Base-by-base conservation (phyloP, 352 stramenopile genomes). In the Blastocystis sp. region DNA sequence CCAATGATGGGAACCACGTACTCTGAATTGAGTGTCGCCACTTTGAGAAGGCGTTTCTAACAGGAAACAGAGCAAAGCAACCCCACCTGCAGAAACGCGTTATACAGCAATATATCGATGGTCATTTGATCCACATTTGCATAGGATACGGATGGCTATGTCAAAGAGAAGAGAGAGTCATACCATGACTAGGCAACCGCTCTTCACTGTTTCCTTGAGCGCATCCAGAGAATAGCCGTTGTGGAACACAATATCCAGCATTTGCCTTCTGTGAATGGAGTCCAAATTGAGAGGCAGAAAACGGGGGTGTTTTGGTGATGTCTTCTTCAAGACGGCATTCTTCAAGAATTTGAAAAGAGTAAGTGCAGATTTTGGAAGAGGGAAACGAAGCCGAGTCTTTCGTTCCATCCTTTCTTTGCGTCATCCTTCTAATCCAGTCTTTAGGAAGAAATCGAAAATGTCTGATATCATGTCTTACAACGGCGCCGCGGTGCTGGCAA, bases 401-500 rank as follows among this genome's bases (percentile, higher is more conserved):
- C 16, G 45, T 55, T 55, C 45, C 16, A 16, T 55, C 16, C 45
- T 16, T 16, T 16, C 6, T 55, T n/a, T n/a, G n/a, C n/a, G n/a
- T 55, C 45, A 55, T 55, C 45, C 6, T 55, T 55, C 45, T 55
- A 6, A 55, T 16, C 45, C 6, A 16, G 45, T 19, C 6, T 55
- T 6, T 55, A 55, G 45, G 45, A 16, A 55, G 16, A 16, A 6
- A 55, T 13, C 21, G 31, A 79, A 95, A 90, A 91, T 95, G 62
- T 77, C 62, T 61, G 88, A 85, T 91, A 96, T 96, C 79, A 91
- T 96, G 81, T 96, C 97, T 91, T 99, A 99, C 93, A 99, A 99
- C 92, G 97, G 97, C 90, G 95, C 95, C 70, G 97, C 97, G 71
- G 98, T 99, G 88, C 97, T 99, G 91, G 97, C 96, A 88, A 99